Base-by-base conservation (phyloP, 805 yeast species). In the Zygosaccharomyces kombuchaensis region DNA sequence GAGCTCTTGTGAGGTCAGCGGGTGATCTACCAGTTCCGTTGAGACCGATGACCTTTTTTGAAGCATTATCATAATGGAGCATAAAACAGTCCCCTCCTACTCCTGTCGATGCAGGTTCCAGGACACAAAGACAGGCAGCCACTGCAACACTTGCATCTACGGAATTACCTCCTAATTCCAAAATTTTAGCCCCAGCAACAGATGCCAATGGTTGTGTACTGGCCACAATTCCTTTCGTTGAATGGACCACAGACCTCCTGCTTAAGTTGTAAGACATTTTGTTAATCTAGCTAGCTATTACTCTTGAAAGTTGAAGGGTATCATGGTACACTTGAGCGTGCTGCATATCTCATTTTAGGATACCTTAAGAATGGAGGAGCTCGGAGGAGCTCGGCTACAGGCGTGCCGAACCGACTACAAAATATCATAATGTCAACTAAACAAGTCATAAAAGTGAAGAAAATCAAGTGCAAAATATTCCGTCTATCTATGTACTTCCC, bases 21-120 rank as follows among this genome's bases (percentile, higher is more conserved):
- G 90, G 84, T 2, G 88, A 71, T 45, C 85, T 73, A 7, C 95
- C 95, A 37, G 86, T 77, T 4, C 91, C 95, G 61, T 85, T 86
- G 54, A 86, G 54, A 0, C 90, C 95, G 40, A 69, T 65, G 0
- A 84, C 84, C 45, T 71, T 68, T 45, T 76, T 72, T 4, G 74
- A 69, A 19, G 65, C 54, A 23, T 71, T 71, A 35, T 77, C 72
- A 62, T 80, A 82, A 57, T 71, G 81, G 29, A 85, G 64, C 2
- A 81, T 75, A 67, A 83, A 87, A 40, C 84, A 79, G 56, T 80
- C 85, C 30, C 85, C 85, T 0, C 84, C 83, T 16, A 79, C 76
- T n/a, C 83, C 84, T 0, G 84, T 75, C 25, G 82, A 75, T 1
- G 75, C 70, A 0, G 84, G 84, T 53, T 80, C 85, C 4, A 76